phyloP scores from a whole-genome alignment of 2,329 filamentous ascomycete genomes.

The Colletotrichum destructivum region DNA sequence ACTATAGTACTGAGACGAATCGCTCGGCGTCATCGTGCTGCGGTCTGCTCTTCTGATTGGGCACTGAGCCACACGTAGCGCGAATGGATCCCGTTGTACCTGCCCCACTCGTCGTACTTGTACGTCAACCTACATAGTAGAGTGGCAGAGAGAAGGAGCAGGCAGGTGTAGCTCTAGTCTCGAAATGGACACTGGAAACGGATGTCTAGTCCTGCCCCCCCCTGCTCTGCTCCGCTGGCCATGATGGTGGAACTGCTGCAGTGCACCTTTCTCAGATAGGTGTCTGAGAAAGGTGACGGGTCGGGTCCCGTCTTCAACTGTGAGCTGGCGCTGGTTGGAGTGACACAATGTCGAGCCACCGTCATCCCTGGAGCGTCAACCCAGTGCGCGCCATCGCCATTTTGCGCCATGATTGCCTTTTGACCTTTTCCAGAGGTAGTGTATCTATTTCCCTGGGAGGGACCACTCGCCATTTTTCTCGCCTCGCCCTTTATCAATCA shows the following conservation, averaged over 20 bases:
- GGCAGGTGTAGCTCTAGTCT: constrained; percentile 12
- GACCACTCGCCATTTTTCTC: background rate
- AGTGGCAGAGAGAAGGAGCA: background rate
- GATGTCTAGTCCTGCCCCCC: background rate
- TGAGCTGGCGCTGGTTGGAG: constrained; percentile 30
- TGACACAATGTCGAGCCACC: constrained; percentile 26
- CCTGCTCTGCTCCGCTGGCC: background rate
- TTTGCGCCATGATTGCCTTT: constrained; percentile 16
- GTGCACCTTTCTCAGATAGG: background rate
- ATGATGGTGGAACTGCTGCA: constrained; percentile 1
- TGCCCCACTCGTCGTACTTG: background rate
- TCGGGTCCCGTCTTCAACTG: background rate
- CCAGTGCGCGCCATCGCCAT: constrained; percentile 23
- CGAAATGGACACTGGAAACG: constrained; percentile 4
- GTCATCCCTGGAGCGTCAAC: constrained; percentile 32
- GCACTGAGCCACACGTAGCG: background rate
- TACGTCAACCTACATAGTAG: too few relatives aligned
- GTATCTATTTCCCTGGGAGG: background rate
- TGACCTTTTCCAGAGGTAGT: background rate
- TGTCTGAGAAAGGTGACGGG: constrained; percentile 22
- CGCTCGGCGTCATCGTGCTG: constrained; percentile 35
- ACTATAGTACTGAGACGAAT: constrained; percentile 16
- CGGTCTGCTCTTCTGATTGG: constrained; percentile 22
- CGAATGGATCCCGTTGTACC: background rate
- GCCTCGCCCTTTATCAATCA: constrained; percentile 34